phyloP scores from a whole-genome alignment of 1,284 basidiomycete species.

The Melampsora americana region DNA sequence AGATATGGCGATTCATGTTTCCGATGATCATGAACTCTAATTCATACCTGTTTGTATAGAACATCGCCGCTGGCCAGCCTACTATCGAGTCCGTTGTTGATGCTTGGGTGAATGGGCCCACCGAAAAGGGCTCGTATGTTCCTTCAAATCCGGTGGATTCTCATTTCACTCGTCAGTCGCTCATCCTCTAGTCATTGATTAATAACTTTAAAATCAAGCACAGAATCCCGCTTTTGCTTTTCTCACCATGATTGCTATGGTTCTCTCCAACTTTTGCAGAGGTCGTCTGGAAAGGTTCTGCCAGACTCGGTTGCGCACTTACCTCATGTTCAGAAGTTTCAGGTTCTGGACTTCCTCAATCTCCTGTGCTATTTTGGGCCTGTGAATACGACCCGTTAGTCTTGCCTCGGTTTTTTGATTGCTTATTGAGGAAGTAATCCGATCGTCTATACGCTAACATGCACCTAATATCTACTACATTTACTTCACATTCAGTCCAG shows the following conservation, averaged over 20 bases:
- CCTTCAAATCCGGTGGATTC: not conserved
- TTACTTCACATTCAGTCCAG: not conserved
- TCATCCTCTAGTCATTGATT: not conserved
- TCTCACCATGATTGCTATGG: not conserved
- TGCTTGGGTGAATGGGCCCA: not conserved
- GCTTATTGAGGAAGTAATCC: not conserved
- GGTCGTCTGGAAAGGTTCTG: slow-evolving; percentile 41
- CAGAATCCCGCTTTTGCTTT: not conserved
- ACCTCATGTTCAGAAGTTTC: slow-evolving; percentile 17
- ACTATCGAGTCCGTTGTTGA: not conserved
- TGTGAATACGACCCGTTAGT: slow-evolving; percentile 41
- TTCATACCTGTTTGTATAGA: not conserved
- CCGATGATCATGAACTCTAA: too few species aligned
- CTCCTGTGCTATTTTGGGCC: slow-evolving; percentile 38
- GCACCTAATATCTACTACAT: not conserved
- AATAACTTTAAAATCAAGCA: not conserved
- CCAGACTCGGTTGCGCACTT: slow-evolving; percentile 30
- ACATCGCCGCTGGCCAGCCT: not conserved
- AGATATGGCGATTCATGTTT: too few species aligned
- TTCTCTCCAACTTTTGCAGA: not conserved
- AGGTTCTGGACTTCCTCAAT: slow-evolving; percentile 38
- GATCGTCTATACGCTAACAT: not conserved
- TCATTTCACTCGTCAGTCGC: slow-evolving; percentile 8
- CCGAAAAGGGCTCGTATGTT: not conserved
- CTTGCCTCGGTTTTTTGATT: not conserved